Percentiles rank a stretch among this genome's conserved stretches.
Conservation (phyloP, 192 early-diverging fungal genomes). For the Entomortierella chlamydospora region DNA sequence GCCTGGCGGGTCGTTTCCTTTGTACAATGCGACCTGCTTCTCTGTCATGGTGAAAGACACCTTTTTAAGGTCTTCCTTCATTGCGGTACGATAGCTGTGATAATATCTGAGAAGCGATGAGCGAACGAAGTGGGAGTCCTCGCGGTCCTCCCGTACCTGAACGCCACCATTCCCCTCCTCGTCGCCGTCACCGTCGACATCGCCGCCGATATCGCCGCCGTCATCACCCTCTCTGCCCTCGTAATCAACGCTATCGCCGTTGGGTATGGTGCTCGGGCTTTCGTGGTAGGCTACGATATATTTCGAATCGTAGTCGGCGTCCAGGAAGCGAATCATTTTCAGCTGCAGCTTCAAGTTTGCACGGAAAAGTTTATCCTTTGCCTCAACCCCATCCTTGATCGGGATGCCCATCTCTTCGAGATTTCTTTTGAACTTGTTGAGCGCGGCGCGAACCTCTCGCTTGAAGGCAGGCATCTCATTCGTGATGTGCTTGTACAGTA, state of each 20-base stretch:
- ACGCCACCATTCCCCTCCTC: background rate
- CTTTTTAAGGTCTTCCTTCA: constrained; percentile 20
- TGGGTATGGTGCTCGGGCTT: background rate
- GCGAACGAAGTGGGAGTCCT: constrained; percentile 13
- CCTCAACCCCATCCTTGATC: background rate
- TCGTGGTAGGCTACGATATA: constrained; percentile 1
- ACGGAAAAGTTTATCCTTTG: background rate
- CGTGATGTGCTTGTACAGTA: constrained; percentile 27
- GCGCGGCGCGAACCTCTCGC: constrained; percentile 2
- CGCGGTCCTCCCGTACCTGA: too few relatives aligned
- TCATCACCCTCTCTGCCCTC: constrained; percentile 20
- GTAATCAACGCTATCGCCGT: constrained; percentile 16
- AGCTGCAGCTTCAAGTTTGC: background rate
- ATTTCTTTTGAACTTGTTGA: background rate
- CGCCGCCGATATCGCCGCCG: background rate
- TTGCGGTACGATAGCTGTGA: constrained; percentile 4
- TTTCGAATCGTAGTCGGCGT: constrained; percentile 1
- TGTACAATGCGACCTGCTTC: constrained; percentile 16
- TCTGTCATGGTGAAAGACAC: constrained; percentile 12
- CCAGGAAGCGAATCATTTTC: constrained; percentile 5
- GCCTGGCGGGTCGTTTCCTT: constrained; percentile 34
- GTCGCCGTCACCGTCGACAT: background rate
- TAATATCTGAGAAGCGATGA: constrained; percentile 21
- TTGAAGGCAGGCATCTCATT: constrained; percentile 16
- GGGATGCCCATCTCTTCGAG: too few relatives aligned